Conservation (phyloP, 768 basidiomycete genomes). For the Leccinum ochraceum region DNA sequence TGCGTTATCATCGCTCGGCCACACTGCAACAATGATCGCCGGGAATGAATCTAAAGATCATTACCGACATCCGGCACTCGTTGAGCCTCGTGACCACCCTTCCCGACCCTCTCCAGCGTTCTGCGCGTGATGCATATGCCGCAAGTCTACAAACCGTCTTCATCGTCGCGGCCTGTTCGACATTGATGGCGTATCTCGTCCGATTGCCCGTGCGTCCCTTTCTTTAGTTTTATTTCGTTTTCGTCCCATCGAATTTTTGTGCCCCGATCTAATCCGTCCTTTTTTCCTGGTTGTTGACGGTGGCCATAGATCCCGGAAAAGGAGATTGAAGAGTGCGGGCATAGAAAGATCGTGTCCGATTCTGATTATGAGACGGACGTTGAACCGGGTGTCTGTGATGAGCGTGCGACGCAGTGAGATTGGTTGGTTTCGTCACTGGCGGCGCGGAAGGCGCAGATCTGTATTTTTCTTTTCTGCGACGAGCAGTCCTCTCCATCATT, state of each 20-base stretch:
- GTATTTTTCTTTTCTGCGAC: too few relatives aligned
- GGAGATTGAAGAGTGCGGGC: background rate
- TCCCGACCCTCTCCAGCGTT: constrained; percentile 15
- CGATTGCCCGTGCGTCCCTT: constrained; percentile 17
- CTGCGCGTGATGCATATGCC: constrained; percentile 22
- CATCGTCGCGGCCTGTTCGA: constrained; percentile 21
- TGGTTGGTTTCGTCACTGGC: background rate
- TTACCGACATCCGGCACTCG: constrained; percentile 20
- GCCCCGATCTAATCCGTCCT: background rate
- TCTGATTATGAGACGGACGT: background rate
- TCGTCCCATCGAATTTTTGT: background rate
- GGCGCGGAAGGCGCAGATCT: too few relatives aligned
- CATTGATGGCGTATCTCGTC: constrained; percentile 18
- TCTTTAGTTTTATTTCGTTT: background rate
- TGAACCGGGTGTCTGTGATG: background rate
- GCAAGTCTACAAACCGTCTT: constrained; percentile 22
- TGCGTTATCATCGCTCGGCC: too few relatives aligned
- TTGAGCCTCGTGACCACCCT: constrained; percentile 16
- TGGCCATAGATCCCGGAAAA: constrained; percentile 16
- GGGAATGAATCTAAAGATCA: constrained; percentile 10
- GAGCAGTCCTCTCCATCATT: too few relatives aligned
- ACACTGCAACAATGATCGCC: background rate
- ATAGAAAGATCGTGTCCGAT: background rate
- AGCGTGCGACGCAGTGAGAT: background rate
- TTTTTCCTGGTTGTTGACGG: background rate